These are phyloP conservation scores for Cercospora beticola DNA, from an alignment of 2,329 filamentous ascomycete species.

Conservation along the genomic window DNA sequence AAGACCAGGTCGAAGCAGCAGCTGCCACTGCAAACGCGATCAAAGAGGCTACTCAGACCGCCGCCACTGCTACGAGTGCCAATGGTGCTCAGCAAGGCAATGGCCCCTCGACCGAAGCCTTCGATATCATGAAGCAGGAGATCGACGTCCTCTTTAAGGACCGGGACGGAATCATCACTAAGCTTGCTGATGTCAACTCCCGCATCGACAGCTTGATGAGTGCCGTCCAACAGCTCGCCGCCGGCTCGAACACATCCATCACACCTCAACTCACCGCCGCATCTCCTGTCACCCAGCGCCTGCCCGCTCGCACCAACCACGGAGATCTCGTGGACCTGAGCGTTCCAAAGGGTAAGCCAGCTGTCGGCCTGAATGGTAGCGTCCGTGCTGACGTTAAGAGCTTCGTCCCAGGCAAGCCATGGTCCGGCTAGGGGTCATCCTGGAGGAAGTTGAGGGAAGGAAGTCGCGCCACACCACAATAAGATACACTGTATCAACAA, in stretches of 20 bases:
- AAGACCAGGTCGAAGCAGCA: conserved; percentile 6
- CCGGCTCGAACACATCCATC: background rate
- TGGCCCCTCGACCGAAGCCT: background rate
- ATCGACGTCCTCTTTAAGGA: conserved; percentile 28
- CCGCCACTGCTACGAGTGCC: background rate
- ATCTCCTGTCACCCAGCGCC: conserved; percentile 16
- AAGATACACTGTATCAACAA: background rate
- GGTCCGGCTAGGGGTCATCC: conserved; percentile 17
- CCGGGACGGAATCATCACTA: conserved; percentile 23
- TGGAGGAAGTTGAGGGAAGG: conserved; percentile 11
- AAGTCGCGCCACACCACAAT: background rate
- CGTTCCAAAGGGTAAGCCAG: conserved; percentile 28
- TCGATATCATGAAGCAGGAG: conserved; percentile 21
- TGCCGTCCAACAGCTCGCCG: conserved; percentile 28
- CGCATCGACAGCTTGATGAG: conserved; percentile 19
- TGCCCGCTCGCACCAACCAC: conserved; percentile 24
- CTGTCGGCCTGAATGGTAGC: conserved; percentile 15
- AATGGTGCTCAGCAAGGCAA: background rate
- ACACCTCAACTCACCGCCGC: background rate
- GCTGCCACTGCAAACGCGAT: background rate
- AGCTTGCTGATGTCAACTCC: conserved; percentile 19
- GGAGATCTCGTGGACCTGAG: conserved; percentile 25
- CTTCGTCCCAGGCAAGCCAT: conserved; percentile 23
- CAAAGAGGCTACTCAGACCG: background rate
- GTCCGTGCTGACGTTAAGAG: conserved; percentile 6